phyloP scores from a whole-genome alignment of 768 basidiomycete genomes.

The Podaxis carcinomalis region DNA sequence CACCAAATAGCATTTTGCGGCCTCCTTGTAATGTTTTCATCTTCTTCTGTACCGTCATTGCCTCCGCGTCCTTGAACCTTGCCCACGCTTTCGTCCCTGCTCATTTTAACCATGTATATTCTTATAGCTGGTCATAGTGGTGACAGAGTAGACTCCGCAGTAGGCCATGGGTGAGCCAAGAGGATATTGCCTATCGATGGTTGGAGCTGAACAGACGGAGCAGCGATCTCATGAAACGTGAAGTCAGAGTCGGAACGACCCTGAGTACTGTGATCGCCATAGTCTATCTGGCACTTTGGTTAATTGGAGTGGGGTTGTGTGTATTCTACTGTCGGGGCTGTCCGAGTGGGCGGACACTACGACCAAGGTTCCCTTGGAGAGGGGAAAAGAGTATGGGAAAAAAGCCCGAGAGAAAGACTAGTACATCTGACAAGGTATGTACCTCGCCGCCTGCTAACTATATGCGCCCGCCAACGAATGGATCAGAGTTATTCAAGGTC shows the following conservation, averaged over 20 bases:
- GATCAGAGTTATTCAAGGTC: background rate
- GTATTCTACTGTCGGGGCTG: background rate
- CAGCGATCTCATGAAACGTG: background rate
- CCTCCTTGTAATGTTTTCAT: background rate
- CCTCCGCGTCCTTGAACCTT: background rate
- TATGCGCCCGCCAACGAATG: background rate
- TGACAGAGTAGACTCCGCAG: background rate
- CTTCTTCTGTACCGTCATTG: background rate
- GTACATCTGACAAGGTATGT: background rate
- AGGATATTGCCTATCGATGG: background rate
- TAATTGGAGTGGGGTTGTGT: background rate
- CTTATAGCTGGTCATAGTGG: background rate
- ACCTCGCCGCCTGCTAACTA: background rate
- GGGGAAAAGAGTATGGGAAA: conserved; percentile 4
- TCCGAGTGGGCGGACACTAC: background rate
- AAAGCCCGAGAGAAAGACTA: background rate
- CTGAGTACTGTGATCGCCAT: conserved; percentile 4
- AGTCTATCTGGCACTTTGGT: conserved; percentile 3
- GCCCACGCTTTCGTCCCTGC: background rate
- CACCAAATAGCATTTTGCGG: background rate
- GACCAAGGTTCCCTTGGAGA: background rate
- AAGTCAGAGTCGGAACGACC: background rate
- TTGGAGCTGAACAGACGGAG: background rate
- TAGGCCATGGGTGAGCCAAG: background rate
- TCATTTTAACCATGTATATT: background rate